Evolutionary conservation across 305 asterid genomes (phyloP), one percentile per base, ranked within the genome.

Genomic region (Fraxinus nigra): DNA sequence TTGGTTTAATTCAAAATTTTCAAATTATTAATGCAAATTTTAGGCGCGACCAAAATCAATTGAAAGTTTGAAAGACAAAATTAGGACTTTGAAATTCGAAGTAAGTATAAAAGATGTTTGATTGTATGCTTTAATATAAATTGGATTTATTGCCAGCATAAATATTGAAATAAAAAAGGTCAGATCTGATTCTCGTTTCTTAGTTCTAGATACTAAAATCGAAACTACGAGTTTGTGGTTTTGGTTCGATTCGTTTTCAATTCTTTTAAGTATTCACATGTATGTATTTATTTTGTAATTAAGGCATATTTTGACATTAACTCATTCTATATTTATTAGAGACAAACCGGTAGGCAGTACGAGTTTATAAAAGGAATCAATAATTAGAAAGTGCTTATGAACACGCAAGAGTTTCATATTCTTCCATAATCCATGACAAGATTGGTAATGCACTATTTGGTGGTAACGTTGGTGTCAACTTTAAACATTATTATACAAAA

Each of bases 351-450:
- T 51, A 72, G 69, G 7, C 48, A 6, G 37, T 10, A 0, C 3
- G 61, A 51, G 32, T 40, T 28, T 32, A 30, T 30, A 30, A 33
- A 67, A 46, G 63, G 69, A 10, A 35, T 48, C 80, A 8, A 65
- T 22, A 51, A 70, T 37, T 65, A 40, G 83, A 4, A 79, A 72
- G n/a, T 72, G 65, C 4, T 78, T 82, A 16, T 13, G 82, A 48
- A 78, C 75, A 63, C 65, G 51, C 33, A 3, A 46, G 28, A 74
- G 30, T 63, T 46, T 20, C 73, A 33, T 46, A 20, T n/a, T 78
- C 65, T 80, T 77, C 78, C 61, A 81, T 73, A 56, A 77, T 77
- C 80, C 82, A 46, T 63, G 33, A 73, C 76, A 61, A 73, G 75
- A 72, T 16, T 46, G 78, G 35, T 63, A 4, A 28, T n/a, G 8